A percentile compares a stretch with the other conserved stretches of the same genome.
Evolutionary conservation across 1,284 basidiomycete species (phyloP).

Genomic region (Heterobasidion annosum): DNA sequence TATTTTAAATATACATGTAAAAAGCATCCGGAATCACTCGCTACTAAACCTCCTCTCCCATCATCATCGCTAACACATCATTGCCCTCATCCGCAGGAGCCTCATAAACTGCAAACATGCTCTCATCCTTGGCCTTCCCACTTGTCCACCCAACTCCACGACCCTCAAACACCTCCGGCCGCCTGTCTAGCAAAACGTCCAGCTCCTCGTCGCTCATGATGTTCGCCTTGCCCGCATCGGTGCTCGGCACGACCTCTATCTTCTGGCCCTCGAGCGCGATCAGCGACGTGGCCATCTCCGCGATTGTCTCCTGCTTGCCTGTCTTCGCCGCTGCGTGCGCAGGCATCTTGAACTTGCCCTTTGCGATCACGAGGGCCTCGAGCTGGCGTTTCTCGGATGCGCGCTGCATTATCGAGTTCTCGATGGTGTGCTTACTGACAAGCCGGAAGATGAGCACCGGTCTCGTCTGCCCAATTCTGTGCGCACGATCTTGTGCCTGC

Average conservation of each 20-base stretch:
- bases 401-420: constrained; percentile 85
- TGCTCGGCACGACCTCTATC: constrained; percentile 78
- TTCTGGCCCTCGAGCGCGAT: constrained; percentile 82
- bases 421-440: constrained; percentile 82
- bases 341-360: constrained; percentile 81
- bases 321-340: constrained; percentile 26
- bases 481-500: constrained; percentile 93
- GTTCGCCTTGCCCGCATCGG: constrained; percentile 53
- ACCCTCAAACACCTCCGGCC: constrained; percentile 69
- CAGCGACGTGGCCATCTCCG: constrained; percentile 77
- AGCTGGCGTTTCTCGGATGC: constrained; percentile 86
- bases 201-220: constrained; percentile 81
- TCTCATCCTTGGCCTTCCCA: constrained; percentile 23
- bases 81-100: constrained; percentile 61
- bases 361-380: constrained; percentile 90
- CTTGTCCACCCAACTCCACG: constrained; percentile 73
- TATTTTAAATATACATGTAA: no score
- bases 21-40: no score
- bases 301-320: constrained; percentile 52
- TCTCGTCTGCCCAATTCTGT: constrained; percentile 89
- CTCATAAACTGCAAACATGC: constrained; percentile 82
- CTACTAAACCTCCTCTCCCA: constrained; percentile 35
- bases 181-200: constrained; percentile 74
- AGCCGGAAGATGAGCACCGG: constrained; percentile 87
- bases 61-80: constrained; percentile 65